phyloP scores from a whole-genome alignment of 257 asterid genomes.

The Fraxinus americana region DNA sequence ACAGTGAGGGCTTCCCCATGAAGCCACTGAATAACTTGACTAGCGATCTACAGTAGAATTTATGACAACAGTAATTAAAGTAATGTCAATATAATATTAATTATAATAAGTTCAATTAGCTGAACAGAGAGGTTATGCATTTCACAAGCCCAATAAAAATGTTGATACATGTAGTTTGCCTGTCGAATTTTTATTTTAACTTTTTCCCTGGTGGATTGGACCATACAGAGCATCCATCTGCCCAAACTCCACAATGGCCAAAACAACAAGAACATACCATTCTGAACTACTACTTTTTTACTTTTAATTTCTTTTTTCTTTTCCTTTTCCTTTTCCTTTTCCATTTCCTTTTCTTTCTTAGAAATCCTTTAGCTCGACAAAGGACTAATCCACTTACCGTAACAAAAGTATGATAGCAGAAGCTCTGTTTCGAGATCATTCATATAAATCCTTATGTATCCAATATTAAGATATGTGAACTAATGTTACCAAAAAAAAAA shows the following conservation, averaged over 20 bases:
- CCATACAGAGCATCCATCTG: not conserved
- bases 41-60: slow-evolving; percentile 61
- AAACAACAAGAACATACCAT: not conserved
- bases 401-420: not conserved
- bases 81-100: not conserved
- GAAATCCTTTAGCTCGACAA: not conserved
- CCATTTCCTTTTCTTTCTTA: not conserved
- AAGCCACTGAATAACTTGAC: slow-evolving; percentile 90
- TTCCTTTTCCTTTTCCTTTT: not conserved
- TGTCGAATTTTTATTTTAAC: not conserved
- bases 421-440: not conserved
- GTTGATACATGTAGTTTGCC: not conserved
- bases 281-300: not conserved
- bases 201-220: not conserved
- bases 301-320: no score
- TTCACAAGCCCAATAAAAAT: not conserved
- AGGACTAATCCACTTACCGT: not conserved
- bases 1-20: slow-evolving; percentile 78
- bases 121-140: not conserved
- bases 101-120: not conserved
- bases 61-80: not conserved
- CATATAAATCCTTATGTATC: not conserved
- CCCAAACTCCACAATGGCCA: not conserved
- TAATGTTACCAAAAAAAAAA: not conserved
- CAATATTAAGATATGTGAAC: not conserved